Evolutionary conservation across 768 basidiomycete species (phyloP), one percentile per base, ranked within the genome.

Genomic region (Infundibulicybe gibba): DNA sequence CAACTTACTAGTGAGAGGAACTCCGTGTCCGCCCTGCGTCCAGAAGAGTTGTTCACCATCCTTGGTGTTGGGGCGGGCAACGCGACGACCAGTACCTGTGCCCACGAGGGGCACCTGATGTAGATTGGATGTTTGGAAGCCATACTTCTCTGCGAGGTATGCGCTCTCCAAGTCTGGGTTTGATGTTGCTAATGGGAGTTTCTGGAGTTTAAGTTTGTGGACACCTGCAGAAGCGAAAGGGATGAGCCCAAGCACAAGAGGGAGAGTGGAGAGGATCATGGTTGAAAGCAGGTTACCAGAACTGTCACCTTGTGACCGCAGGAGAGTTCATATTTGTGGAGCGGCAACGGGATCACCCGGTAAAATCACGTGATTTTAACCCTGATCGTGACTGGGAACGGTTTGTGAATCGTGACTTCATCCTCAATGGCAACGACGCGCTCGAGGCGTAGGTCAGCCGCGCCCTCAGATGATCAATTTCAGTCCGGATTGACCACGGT

Each of bases 121-220:
- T 20, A 62, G 58, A 32, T 68, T 59, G 44, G 72, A 79, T 25
- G 25, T 25, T 25, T 25, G 25, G 25, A 25, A 25, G 44, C 90
- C 83, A 76, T 98, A 97, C 76, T 99, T 98, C 76, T 92, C 80
- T n/a, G 87, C 84, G 48, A 98, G 86, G 64, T 90, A 92, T 16
- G 86, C 87, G 39, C 80, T 80, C 69, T 91, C 86, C 41, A 90
- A 71, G 19, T 75, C 62, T 16, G 87, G 81, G 49, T 84, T 83
- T 59, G 72, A 76, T 12, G 70, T 65, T n/a, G 71, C 72, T 35
- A 76, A 71, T 14, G 86, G 77, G 1, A 95, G 61, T 72, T 97
- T 97, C 68, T 92, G 80, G 25, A 97, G 83, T 66, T 93, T 94
- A 64, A 97, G 80, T 61, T 80, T 93, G 78, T 85, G 86, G 1